Percentiles rank a stretch among this genome's conserved stretches.
Conservation (phyloP, 257 asterid species). For the Sherardia arvensis region DNA sequence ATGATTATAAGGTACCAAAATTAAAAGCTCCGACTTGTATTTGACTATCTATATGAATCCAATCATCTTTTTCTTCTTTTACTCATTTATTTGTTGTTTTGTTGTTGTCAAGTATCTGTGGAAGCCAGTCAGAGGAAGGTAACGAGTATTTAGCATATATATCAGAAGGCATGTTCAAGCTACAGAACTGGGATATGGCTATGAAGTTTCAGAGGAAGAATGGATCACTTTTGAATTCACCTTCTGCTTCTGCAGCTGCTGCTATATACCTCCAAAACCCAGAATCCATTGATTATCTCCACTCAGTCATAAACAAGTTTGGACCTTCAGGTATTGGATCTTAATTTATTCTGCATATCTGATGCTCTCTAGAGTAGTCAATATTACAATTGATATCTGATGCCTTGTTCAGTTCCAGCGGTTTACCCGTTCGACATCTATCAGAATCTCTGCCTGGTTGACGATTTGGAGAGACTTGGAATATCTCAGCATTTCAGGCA, state of each 20-base stretch:
- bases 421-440: constrained; percentile 49
- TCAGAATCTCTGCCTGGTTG: constrained; percentile 44
- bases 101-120: constrained; percentile 26
- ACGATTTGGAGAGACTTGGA: constrained; percentile 66
- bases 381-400: too few relatives aligned
- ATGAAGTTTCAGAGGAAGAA: too few relatives aligned
- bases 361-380: too few relatives aligned
- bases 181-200: constrained; percentile 46
- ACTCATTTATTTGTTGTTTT: too few relatives aligned
- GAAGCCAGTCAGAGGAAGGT: constrained; percentile 26
- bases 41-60: too few relatives aligned
- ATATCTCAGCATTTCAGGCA: constrained; percentile 45
- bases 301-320: constrained; percentile 36
- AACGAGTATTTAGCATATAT: constrained; percentile 55
- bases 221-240: constrained; percentile 86
- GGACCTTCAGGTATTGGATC: constrained; percentile 58
- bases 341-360: neutral
- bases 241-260: constrained; percentile 88
- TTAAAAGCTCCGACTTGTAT: too few relatives aligned
- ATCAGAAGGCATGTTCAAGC: constrained; percentile 56
- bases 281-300: constrained; percentile 54
- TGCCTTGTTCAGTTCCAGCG: constrained; percentile 54
- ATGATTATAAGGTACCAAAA: constrained; percentile 72
- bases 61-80: too few relatives aligned
- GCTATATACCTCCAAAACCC: constrained; percentile 37